Conservation (phyloP, 163 green algal species). For the Chlamydomonas reinhardtii region DNA sequence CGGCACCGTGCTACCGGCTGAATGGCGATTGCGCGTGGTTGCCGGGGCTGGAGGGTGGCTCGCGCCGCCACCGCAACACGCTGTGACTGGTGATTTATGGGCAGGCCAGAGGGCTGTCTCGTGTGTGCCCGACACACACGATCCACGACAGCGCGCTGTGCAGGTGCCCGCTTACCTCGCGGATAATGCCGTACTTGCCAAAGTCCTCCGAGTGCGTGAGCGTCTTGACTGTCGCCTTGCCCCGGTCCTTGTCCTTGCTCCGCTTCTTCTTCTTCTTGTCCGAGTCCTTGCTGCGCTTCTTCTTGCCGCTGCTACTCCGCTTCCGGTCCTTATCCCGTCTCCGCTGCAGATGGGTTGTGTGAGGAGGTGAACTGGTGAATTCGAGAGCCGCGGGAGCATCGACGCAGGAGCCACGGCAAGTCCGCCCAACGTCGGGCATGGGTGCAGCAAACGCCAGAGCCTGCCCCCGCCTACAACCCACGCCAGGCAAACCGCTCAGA, state of each 20-base stretch:
- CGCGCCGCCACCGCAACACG: no score
- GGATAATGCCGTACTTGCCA: constrained; percentile 88
- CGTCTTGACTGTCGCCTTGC: constrained; percentile 48
- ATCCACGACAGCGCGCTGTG: neutral
- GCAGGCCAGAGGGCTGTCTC: no score
- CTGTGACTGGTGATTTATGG: no score
- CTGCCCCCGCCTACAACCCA: no score
- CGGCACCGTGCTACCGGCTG: no score
- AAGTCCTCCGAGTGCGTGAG: constrained; percentile 63
- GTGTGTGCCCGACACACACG: no score
- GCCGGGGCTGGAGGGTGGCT: no score
- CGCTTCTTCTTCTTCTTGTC: constrained; percentile 54
- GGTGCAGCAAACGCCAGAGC: no score
- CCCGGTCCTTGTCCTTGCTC: constrained; percentile 57
- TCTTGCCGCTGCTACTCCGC: constrained; percentile 39
- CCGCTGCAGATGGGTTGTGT: constrained; percentile 37
- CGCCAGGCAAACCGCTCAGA: no score
- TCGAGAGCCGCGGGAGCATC: neutral
- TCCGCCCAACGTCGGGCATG: no score
- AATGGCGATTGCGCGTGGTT: no score
- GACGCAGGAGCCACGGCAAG: no score
- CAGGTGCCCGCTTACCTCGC: constrained; percentile 61
- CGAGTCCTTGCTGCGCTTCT: constrained; percentile 59
- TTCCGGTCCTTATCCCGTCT: constrained; percentile 57
- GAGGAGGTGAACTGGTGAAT: neutral